Evolutionary conservation across 2,329 filamentous ascomycete genomes (phyloP), one percentile per base, ranked within the genome.

Genomic region (Alternaria hordeiaustralica): DNA sequence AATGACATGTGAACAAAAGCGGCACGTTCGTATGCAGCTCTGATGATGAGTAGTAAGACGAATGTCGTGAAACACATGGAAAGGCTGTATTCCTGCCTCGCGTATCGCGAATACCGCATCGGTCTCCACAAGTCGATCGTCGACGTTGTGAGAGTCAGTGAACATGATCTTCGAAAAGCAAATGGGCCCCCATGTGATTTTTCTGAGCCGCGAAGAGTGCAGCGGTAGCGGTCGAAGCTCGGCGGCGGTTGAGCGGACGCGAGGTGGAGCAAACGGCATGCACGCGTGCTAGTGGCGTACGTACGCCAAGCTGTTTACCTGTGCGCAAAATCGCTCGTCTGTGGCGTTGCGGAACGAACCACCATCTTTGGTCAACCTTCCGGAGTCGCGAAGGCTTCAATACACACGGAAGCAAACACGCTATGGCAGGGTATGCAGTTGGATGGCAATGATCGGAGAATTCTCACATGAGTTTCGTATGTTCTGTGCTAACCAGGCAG

Each of bases 141-240:
- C 55, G 18, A 55, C 59, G 49, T 53, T 55, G 36, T n/a, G 5
- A 23, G 30, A 30, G 20, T 47, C 54, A 53, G 46, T 21, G 60
- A 63, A 63, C 63, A 41, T 56, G 63, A 66, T 63, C 57, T 46
- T 46, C 57, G 30, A 55, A 51, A 55, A 61, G 36, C 26, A 43
- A 60, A 54, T 33, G 13, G 11, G 21, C 30, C 36, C 15, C 59
- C 46, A 41, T 36, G 36, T 53, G 46, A 21, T 12, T 20, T 18
- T 18, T 41, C 5, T 43, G 53, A 23, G 36, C n/a, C 60, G 57
- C 51, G 23, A 43, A 43, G 21, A 25, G 12, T 23, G 21, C 18
- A 36, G 54, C 49, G 26, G 58, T 33, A 15, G 30, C 44, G 51
- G 47, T 56, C 18, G 30, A 56, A 50, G 25, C 47, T 58, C 30